phyloP scores from a whole-genome alignment of 768 basidiomycete species.

The Agaricus sinodeliciosus region DNA sequence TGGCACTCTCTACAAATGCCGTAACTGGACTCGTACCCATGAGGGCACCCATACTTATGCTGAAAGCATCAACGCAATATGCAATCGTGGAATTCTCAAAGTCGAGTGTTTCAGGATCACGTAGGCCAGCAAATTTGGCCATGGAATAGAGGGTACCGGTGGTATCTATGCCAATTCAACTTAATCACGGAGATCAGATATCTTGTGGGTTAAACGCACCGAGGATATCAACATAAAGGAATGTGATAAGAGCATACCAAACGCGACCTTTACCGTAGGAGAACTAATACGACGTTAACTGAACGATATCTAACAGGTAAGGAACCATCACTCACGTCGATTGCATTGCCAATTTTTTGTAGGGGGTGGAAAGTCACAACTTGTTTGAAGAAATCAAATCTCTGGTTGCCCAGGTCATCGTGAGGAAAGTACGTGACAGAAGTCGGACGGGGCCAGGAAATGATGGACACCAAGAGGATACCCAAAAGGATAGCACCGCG shows the following conservation, averaged over 20 bases:
- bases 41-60: conserved; percentile 74
- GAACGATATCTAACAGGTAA: background rate
- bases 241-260: conserved; percentile 85
- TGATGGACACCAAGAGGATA: conserved; percentile 77
- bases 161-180: conserved; percentile 18
- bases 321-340: conserved; percentile 44
- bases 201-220: conserved; percentile 32
- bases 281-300: conserved; percentile 11
- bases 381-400: conserved; percentile 82
- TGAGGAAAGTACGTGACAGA: conserved; percentile 79
- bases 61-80: conserved; percentile 79
- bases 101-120: conserved; percentile 77
- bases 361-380: conserved; percentile 72
- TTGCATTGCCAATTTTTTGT: conserved; percentile 52
- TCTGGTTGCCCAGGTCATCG: conserved; percentile 54
- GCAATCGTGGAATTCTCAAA: conserved; percentile 81
- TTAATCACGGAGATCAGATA: conserved; percentile 16
- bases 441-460: conserved; percentile 85
- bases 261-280: conserved; percentile 55
- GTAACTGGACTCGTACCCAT: conserved; percentile 80
- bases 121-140: conserved; percentile 87
- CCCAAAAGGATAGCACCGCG: conserved; percentile 80
- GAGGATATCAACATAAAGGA: conserved; percentile 86
- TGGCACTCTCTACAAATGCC: conserved; percentile 77
- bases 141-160: conserved; percentile 82